phyloP scores from a whole-genome alignment of 768 basidiomycete genomes.

The Suillus clintonianus region DNA sequence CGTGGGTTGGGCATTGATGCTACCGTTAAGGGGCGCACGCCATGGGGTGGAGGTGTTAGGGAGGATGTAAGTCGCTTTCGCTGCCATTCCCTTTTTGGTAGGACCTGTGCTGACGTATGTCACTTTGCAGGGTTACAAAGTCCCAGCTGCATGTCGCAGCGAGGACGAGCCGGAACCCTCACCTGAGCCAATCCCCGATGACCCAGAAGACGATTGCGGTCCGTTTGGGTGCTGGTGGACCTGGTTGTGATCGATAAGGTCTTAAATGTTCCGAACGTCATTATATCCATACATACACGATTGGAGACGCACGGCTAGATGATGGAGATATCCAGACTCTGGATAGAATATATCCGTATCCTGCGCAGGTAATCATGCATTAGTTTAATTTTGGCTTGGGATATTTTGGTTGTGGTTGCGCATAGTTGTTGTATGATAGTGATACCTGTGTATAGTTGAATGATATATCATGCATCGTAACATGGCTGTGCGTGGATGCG shows the following conservation, averaged over 20 bases:
- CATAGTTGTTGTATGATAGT: neutral
- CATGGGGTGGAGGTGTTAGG: conserved; percentile 92
- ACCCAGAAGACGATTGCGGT: conserved; percentile 34
- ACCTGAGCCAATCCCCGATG: conserved; percentile 34
- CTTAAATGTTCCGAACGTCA: neutral
- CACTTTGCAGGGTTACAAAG: conserved; percentile 37
- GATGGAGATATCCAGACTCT: neutral
- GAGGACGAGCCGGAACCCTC: conserved; percentile 22
- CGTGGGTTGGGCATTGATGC: conserved; percentile 85
- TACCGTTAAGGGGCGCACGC: conserved; percentile 69
- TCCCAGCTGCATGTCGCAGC: conserved; percentile 43
- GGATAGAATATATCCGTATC: neutral
- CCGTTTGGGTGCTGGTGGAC: conserved; percentile 25
- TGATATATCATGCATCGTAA: neutral
- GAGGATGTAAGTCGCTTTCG: conserved; percentile 49
- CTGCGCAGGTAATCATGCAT: neutral
- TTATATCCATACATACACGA: neutral
- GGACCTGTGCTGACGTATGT: neutral
- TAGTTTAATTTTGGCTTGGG: neutral
- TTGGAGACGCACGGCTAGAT: neutral
- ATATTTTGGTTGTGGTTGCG: neutral
- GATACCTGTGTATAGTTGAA: neutral
- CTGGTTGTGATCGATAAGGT: neutral
- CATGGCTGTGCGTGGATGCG: too few species aligned
- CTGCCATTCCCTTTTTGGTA: neutral